Conservation (phyloP, 1,139 yeast species). For the Suhomyces taliae region DNA sequence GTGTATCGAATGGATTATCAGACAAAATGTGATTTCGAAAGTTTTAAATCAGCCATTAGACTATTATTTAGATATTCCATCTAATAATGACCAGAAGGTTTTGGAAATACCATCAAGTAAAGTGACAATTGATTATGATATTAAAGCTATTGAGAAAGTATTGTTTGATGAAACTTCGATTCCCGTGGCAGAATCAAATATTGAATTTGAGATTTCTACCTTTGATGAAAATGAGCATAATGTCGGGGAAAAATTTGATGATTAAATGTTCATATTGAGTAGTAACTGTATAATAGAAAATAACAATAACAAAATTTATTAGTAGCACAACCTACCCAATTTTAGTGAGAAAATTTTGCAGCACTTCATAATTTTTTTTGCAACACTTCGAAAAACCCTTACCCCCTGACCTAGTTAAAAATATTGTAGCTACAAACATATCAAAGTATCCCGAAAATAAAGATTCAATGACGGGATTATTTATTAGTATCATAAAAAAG, state of each 20-base stretch:
- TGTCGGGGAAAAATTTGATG: not conserved
- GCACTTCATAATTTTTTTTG: no score
- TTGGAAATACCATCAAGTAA: not conserved
- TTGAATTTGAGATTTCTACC: not conserved
- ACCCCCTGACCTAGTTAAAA: no score
- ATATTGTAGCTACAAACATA: no score
- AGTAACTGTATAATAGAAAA: no score
- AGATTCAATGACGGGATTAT: not conserved
- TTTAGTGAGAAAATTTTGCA: no score
- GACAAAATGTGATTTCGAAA: slow-evolving; percentile 5
- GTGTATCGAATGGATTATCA: slow-evolving; percentile 18
- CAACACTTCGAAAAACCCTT: no score
- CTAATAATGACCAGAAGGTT: not conserved
- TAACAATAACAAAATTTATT: no score
- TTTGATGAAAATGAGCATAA: not conserved
- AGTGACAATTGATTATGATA: not conserved
- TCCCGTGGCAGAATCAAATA: not conserved
- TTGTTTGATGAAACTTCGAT: not conserved
- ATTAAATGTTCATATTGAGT: no score
- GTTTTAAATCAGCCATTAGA: not conserved
- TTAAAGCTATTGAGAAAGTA: not conserved
- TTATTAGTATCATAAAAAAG: not conserved
- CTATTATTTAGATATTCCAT: not conserved
- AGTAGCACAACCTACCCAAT: no score
- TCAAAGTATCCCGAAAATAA: no score